Percentiles rank a stretch among this genome's conserved stretches.
These are phyloP conservation scores for Crithidia expoeki DNA, from an alignment of 208 protist species.

Conservation along the genomic window DNA sequence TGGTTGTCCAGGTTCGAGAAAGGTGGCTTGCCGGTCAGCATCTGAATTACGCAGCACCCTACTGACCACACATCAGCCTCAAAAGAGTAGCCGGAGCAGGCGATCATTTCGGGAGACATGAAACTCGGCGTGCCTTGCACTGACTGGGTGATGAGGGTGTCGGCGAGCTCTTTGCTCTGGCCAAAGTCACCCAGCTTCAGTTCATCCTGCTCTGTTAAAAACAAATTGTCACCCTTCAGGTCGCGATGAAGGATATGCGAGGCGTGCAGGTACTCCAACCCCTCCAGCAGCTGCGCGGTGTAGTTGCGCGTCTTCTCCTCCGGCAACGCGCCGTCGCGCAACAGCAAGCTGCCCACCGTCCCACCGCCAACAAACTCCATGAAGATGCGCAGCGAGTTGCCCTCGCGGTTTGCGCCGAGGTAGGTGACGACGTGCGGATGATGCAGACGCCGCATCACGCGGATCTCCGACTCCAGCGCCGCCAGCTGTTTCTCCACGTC, in stretches of 20 bases:
- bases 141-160: constrained; percentile 82
- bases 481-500: constrained; percentile 81
- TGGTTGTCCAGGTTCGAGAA: constrained; percentile 87
- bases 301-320: constrained; percentile 76
- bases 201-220: constrained; percentile 72
- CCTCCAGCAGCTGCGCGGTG: constrained; percentile 84
- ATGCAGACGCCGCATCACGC: constrained; percentile 90
- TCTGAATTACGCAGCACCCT: constrained; percentile 91
- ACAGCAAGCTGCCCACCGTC: constrained; percentile 71
- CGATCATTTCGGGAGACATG: constrained; percentile 95
- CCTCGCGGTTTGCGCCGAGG: constrained; percentile 72
- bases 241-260: constrained; percentile 90
- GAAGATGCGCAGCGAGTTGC: constrained; percentile 86
- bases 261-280: constrained; percentile 89
- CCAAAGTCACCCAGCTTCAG: constrained; percentile 92
- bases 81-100: constrained; percentile 85
- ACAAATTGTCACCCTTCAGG: constrained; percentile 93
- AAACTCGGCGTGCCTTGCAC: constrained; percentile 93
- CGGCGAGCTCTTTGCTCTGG: constrained; percentile 86
- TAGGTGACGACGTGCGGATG: constrained; percentile 93
- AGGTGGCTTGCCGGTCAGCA: constrained; percentile 88
- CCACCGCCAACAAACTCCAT: constrained; percentile 93
- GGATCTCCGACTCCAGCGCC: constrained; percentile 89
- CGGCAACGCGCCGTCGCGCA: constrained; percentile 57
- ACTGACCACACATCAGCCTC: constrained; percentile 93